Evolutionary conservation across 2,329 filamentous ascomycete genomes (phyloP), one percentile per base, ranked within the genome.

Genomic region (Stylonectria norvegica): DNA sequence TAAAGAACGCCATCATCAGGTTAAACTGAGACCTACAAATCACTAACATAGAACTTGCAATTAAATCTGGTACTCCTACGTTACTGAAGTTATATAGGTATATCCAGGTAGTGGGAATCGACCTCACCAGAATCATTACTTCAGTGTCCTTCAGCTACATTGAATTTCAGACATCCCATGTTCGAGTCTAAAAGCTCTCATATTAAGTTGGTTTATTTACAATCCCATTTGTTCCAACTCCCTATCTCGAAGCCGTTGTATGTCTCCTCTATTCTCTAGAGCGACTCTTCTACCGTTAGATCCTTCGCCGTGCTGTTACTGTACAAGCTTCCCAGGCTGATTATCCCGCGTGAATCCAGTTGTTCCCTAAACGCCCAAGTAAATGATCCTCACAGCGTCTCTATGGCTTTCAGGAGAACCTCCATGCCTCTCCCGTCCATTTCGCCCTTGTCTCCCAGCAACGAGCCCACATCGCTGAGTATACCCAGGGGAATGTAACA

Each of bases 401-500:
- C 79, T 49, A 85, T 81, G 16, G 79, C 79, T 48, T 67, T 71
- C 42, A 82, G 61, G 46, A 85, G 64, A 5, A 83, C 79, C 41
- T 79, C 71, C 18, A 86, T 50, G 1, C 76, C 77, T 31, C 67
- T 68, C n/a, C 68, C 65, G 7, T 63, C 65, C 23, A 82, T 58
- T 15, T 72, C 73, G 1, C 66, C 66, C 20, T 70, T 62, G 29
- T 81, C 80, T 23, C 81, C 81, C 18, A 96, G 67, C 40, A 93
- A 67, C 68, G 83, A 85, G 4, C 86, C 83, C 30, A 97, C 75
- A 70, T 97, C 91, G 59, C 91, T 97, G 62, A 93, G 77, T 54
- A 94, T 68, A 0, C 91, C 91, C 12, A 97, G 68, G 0, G 89
- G 89, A 41, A 97, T 80, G 57, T 90, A 90, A 34, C 84, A 86